Evolutionary conservation across 768 basidiomycete genomes (phyloP).

Genomic region (Cyathus striatus): DNA sequence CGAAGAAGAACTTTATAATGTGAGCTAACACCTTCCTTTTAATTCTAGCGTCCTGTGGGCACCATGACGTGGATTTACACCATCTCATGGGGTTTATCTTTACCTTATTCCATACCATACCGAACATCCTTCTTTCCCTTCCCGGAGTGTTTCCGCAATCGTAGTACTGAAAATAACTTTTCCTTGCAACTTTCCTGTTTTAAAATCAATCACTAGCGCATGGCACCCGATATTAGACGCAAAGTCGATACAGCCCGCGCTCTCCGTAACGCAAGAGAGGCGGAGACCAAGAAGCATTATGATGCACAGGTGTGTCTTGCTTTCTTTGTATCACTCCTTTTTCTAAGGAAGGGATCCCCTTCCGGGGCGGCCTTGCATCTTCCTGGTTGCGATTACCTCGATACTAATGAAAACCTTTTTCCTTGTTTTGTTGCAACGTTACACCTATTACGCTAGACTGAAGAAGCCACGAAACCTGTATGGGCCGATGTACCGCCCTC

Average conservation of each 20-base stretch:
- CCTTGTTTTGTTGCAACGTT: neutral
- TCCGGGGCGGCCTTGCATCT: too few relatives aligned
- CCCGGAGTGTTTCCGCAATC: neutral
- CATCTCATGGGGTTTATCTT: neutral
- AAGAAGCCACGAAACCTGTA: slow-evolving; percentile 35
- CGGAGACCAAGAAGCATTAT: slow-evolving; percentile 44
- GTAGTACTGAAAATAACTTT: neutral
- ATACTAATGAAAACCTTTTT: slow-evolving; percentile 5
- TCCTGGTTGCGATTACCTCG: neutral
- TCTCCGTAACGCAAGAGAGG: slow-evolving; percentile 48
- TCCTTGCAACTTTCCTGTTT: slow-evolving; percentile 5
- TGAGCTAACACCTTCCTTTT: slow-evolving; percentile 18
- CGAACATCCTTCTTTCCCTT: neutral
- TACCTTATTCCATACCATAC: neutral
- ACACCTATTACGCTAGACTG: slow-evolving; percentile 9
- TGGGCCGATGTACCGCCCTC: slow-evolving; percentile 29
- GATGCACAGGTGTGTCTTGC: slow-evolving; percentile 49
- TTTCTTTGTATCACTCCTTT: slow-evolving; percentile 3
- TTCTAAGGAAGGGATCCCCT: slow-evolving; percentile 1
- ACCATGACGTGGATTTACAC: too few relatives aligned
- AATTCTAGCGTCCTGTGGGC: too few relatives aligned
- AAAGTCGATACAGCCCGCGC: slow-evolving; percentile 58
- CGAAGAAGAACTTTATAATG: slow-evolving; percentile 51
- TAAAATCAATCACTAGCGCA: slow-evolving; percentile 40
- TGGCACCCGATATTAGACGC: slow-evolving; percentile 61